Conservation (phyloP, 2,329 filamentous ascomycete genomes). For the Paraphoma sp. region DNA sequence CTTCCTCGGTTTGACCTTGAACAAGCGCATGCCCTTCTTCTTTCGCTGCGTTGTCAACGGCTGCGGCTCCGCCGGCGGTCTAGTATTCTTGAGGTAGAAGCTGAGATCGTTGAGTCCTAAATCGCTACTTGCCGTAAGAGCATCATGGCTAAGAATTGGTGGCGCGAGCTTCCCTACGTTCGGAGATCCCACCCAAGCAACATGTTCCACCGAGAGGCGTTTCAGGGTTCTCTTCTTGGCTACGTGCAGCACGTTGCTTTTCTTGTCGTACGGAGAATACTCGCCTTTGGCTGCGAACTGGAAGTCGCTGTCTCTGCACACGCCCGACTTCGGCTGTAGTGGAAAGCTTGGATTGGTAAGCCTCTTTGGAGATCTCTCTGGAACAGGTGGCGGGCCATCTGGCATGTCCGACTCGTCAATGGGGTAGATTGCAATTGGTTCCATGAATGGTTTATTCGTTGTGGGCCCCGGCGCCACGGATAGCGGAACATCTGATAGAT, state of each 20-base stretch:
- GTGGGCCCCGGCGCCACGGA: constrained; percentile 13
- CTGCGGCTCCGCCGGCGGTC: constrained; percentile 25
- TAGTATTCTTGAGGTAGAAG: constrained; percentile 40
- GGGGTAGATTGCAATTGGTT: constrained; percentile 20
- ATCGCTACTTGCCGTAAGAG: constrained; percentile 34
- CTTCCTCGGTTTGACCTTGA: constrained; percentile 33
- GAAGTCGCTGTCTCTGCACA: constrained; percentile 30
- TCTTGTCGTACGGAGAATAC: constrained; percentile 31
- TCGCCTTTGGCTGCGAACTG: constrained; percentile 27
- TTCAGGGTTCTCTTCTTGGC: constrained; percentile 14
- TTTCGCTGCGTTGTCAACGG: constrained; percentile 12
- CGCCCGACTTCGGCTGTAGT: constrained; percentile 12
- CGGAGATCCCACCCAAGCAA: constrained; percentile 24
- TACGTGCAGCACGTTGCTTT: constrained; percentile 13
- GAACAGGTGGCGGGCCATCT: constrained; percentile 24
- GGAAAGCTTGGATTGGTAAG: constrained; percentile 25
- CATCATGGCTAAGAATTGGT: constrained; percentile 40
- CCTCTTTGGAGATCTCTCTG: constrained; percentile 32
- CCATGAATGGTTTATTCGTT: constrained; percentile 5
- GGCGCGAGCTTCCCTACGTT: constrained; percentile 36
- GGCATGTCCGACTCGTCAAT: constrained; percentile 20
- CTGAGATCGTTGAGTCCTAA: constrained; percentile 38
- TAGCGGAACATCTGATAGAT: constrained; percentile 16
- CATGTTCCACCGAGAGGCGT: constrained; percentile 13
- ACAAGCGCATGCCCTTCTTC: constrained; percentile 28